These are phyloP conservation scores for Rhodotorula mucilaginosa DNA, from an alignment of 1,284 basidiomycete genomes.

Conservation along the genomic window DNA sequence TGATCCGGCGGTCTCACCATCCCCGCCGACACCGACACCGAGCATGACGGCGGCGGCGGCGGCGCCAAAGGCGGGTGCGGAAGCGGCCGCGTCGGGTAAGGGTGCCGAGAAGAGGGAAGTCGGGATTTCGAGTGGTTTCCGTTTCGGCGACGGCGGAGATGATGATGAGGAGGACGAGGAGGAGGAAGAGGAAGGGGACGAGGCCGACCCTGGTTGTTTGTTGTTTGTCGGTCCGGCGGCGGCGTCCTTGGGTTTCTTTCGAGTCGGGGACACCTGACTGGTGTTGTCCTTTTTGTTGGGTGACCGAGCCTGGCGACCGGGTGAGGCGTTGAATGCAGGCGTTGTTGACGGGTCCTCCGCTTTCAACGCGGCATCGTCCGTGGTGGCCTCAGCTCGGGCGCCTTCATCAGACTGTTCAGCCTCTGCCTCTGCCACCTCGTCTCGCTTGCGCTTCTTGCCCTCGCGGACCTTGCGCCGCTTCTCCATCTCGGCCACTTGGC, in stretches of 20 bases:
- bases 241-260: too few species aligned
- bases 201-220: too few species aligned
- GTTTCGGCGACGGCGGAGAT: background rate
- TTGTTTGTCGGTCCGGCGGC: too few species aligned
- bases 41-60: background rate
- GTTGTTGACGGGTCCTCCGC: background rate
- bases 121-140: constrained; percentile 14
- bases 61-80: background rate
- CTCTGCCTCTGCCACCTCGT: background rate
- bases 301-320: too few species aligned
- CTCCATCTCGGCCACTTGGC: background rate
- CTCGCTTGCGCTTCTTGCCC: constrained; percentile 1
- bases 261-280: too few species aligned
- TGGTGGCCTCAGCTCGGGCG: background rate
- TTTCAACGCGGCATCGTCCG: background rate
- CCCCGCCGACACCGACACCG: constrained; percentile 4
- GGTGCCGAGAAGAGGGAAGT: constrained; percentile 50
- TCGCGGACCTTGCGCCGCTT: background rate
- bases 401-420: background rate
- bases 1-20: background rate
- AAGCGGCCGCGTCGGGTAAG: background rate
- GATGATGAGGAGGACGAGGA: background rate
- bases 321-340: background rate
- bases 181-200: too few species aligned
- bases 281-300: too few species aligned